Base-by-base conservation (phyloP, 345 rosid species). In the Hypericum perforatum region DNA sequence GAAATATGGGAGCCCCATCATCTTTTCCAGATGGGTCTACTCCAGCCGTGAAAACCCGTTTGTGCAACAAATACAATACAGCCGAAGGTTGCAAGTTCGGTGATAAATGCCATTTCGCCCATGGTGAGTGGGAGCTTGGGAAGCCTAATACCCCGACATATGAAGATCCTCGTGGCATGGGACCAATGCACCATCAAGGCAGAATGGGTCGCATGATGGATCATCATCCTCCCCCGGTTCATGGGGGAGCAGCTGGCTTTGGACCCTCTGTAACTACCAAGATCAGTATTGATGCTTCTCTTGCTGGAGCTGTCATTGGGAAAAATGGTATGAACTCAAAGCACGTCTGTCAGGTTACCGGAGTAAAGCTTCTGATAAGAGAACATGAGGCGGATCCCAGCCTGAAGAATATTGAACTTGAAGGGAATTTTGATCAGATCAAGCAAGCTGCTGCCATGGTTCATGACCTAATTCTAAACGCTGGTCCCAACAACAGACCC, bases 211-310 rank as follows among this genome's bases (percentile, higher is more conserved):
- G 81, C 15, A 58, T 71, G 66, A 65, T 68, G 43, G 63, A 76
- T 51, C 64, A 80, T 53, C 53, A 63, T 61, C 78, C 73, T 48
- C 76, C 66, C 1, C 73, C 73, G 0, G 62, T 52, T 11, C 59
- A 70, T 1, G 82, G 78, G 52, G 78, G 74, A 56, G 78, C 71
- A 39, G 75, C 85, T 39, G 72, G 74, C 56, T 91, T 91, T 59
- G 96, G 97, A 57, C 89, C 82, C n/a, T 66, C 81, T 0, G 83
- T 85, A 45, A 75, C 89, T n/a, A 77, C 97, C 8, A 89, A 84
- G 72, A 78, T 89, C 62, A 82, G 89, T 56, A 87, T 85, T 0
- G 94, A 84, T 66, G 89, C 92, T 32, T 84, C 95, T 40, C 80
- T 87, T 54, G 84, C 95, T 8, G 96, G 90, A 52, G 82, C 87